Conservation (phyloP, 495 filamentous ascomycete species). For the Glarea lozoyensis region DNA sequence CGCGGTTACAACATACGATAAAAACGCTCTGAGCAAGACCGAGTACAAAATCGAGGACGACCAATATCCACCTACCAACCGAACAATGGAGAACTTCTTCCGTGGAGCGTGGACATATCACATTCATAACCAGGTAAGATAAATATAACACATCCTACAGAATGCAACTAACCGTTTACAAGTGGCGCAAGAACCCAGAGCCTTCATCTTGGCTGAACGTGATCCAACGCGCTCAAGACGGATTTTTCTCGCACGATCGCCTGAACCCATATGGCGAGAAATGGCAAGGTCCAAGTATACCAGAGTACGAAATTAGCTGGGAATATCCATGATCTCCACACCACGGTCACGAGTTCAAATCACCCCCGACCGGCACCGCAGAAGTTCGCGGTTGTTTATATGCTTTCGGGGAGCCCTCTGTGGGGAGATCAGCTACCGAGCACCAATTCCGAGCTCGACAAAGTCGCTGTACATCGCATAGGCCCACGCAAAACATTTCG, state of each 20-base stretch:
- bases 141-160: neutral
- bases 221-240: constrained; percentile 44
- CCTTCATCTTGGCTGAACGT: constrained; percentile 49
- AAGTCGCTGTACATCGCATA: no score
- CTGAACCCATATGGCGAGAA: constrained; percentile 45
- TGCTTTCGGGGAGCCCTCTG: no score
- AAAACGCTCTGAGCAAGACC: constrained; percentile 15
- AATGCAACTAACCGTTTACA: constrained; percentile 1
- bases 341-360: no score
- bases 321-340: constrained; percentile 17
- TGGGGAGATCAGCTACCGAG: no score
- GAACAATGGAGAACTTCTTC: constrained; percentile 48
- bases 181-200: constrained; percentile 27
- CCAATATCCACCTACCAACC: constrained; percentile 43
- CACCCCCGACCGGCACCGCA: no score
- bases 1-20: constrained; percentile 4
- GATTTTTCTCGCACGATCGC: constrained; percentile 36
- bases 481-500: no score
- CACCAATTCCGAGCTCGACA: no score
- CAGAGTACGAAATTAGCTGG: constrained; percentile 15
- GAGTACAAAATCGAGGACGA: constrained; percentile 36
- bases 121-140: constrained; percentile 48
- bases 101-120: constrained; percentile 48
- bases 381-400: no score
- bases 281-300: constrained; percentile 36